phyloP scores from a whole-genome alignment of 371 early-diverging fungal genomes.

The Mortierella sp. region DNA sequence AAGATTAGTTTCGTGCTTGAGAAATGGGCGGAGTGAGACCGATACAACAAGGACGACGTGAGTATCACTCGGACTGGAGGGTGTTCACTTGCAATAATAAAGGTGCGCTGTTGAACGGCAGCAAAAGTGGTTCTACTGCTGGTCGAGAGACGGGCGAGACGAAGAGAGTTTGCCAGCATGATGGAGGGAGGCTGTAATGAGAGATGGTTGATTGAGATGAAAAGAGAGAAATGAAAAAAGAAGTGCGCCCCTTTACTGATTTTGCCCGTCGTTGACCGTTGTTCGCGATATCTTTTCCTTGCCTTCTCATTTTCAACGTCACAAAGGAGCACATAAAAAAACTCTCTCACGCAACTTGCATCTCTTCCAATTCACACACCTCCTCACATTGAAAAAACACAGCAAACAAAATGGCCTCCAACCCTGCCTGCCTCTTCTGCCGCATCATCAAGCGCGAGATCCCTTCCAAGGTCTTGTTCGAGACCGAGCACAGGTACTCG shows the following conservation, averaged over 20 bases:
- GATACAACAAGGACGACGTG: background rate
- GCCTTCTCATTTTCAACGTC: conserved; percentile 10
- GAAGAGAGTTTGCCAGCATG: conserved; percentile 13
- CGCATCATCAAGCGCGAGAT: conserved; percentile 90
- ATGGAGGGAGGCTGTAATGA: background rate
- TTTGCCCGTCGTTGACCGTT: background rate
- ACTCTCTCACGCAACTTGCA: background rate
- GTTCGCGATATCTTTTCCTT: too few relatives aligned
- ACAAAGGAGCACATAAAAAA: background rate
- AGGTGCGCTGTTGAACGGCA: conserved; percentile 26
- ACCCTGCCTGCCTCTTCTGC: conserved; percentile 88
- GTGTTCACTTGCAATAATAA: conserved; percentile 19
- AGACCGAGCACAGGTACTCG: conserved; percentile 81
- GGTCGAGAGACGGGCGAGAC: conserved; percentile 15
- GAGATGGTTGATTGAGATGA: background rate
- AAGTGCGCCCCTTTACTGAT: background rate
- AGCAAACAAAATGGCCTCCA: conserved; percentile 38
- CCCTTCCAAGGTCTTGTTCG: conserved; percentile 85
- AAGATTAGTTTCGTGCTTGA: background rate
- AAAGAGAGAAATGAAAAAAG: background rate
- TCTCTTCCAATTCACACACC: background rate
- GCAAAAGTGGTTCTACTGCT: background rate
- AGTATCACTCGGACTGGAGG: background rate
- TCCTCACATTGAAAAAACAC: background rate
- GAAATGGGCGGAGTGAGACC: background rate